A percentile compares a stretch with the other conserved stretches of the same genome.
These are phyloP conservation scores for Cyamopsis tetragonoloba DNA, from an alignment of 306 rosid genomes.

Conservation along the genomic window DNA sequence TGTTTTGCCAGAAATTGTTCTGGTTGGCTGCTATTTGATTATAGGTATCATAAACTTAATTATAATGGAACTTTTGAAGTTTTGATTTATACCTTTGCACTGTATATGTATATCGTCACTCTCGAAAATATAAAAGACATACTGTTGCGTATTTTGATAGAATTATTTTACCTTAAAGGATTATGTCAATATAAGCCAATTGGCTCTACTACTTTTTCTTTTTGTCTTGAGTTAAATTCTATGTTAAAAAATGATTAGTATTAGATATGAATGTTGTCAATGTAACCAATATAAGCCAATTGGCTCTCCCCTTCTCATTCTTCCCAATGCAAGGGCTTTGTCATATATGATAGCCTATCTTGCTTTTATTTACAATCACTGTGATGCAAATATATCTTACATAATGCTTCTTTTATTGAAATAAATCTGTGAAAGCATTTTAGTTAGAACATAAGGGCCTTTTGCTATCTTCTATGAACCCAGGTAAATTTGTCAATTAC, in stretches of 20 bases:
- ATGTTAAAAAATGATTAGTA: not conserved
- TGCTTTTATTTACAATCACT: not conserved
- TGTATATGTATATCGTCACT: not conserved
- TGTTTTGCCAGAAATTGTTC: slow-evolving; percentile 7
- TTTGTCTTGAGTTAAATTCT: slow-evolving; percentile 6
- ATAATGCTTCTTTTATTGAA: not conserved
- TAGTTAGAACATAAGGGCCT: not conserved
- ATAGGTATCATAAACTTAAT: not conserved
- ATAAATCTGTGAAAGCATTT: slow-evolving; percentile 3
- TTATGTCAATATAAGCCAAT: not conserved
- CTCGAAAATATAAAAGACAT: not conserved
- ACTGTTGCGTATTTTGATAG: not conserved
- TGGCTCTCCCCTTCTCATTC: no score
- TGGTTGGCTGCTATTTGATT: not conserved
- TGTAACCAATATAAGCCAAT: not conserved
- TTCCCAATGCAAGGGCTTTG: not conserved
- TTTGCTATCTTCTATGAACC: slow-evolving; percentile 19
- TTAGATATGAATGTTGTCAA: not conserved
- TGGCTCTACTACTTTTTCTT: not conserved
- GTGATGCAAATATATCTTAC: not conserved
- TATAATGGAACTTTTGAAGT: not conserved
- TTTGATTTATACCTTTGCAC: not conserved
- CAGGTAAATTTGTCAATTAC: slow-evolving; percentile 70
- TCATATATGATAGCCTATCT: not conserved
- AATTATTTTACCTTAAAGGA: not conserved